Conservation (phyloP, 192 early-diverging fungal species). For the Lobosporangium transversale region DNA sequence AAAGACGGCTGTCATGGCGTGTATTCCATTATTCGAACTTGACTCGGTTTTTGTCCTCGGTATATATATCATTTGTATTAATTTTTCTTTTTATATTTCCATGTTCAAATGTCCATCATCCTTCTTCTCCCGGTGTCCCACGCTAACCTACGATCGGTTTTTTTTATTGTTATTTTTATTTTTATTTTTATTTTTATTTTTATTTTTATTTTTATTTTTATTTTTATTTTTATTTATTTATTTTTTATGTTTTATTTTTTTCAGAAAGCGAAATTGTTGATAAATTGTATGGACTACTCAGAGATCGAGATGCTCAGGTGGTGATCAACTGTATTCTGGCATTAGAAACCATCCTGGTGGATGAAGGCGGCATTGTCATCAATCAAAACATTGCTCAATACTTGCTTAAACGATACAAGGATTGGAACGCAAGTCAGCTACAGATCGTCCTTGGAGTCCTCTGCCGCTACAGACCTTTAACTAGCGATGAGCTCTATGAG, state of each 20-base stretch:
- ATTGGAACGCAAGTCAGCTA: conserved; percentile 47
- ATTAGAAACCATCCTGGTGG: conserved; percentile 42
- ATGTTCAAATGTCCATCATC: too few relatives aligned
- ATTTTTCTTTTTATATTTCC: too few relatives aligned
- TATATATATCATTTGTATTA: too few relatives aligned
- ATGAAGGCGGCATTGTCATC: conserved; percentile 50
- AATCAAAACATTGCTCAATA: conserved; percentile 30
- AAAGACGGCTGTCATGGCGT: conserved; percentile 51
- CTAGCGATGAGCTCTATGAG: conserved; percentile 51
- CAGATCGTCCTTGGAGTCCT: conserved; percentile 43
- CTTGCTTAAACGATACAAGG: conserved; percentile 41
- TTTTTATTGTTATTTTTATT: too few relatives aligned
- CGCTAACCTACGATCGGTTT: too few relatives aligned
- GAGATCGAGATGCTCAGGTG: conserved; percentile 51
- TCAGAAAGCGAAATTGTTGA: conserved; percentile 53
- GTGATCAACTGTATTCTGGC: conserved; percentile 44
- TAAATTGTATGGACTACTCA: conserved; percentile 34
- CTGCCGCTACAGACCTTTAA: conserved; percentile 44
- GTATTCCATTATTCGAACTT: conserved; percentile 50
- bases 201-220: too few relatives aligned
- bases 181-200: too few relatives aligned
- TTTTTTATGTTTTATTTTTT: too few relatives aligned
- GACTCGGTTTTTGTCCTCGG: conserved; percentile 51
- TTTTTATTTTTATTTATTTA: too few relatives aligned
- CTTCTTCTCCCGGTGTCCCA: too few relatives aligned